Conservation (phyloP, 2,329 filamentous ascomycete genomes). For the Cylindrodendrum hubeiense region DNA sequence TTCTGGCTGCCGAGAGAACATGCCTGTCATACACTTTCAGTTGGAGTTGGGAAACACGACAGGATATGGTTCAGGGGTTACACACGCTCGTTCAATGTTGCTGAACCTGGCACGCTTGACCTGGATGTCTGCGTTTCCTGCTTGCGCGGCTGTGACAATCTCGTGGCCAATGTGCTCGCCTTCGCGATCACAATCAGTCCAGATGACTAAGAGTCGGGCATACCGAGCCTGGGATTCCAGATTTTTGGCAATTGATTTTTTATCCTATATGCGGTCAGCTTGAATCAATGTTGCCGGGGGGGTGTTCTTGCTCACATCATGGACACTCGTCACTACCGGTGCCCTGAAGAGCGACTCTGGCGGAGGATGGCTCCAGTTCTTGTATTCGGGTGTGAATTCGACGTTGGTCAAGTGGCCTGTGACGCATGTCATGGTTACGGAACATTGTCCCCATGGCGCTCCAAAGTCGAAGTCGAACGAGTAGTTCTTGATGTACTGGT, state of each 20-base stretch:
- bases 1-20: constrained; percentile 84
- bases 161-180: constrained; percentile 96
- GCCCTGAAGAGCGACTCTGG: constrained; percentile 86
- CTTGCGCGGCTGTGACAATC: constrained; percentile 83
- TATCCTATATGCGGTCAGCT: constrained; percentile 67
- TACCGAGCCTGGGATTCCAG: constrained; percentile 82
- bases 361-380: constrained; percentile 84
- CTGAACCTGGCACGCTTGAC: constrained; percentile 92
- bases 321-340: constrained; percentile 76
- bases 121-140: constrained; percentile 79
- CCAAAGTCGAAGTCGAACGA: constrained; percentile 91
- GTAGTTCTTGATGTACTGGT: constrained; percentile 93
- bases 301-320: constrained; percentile 65
- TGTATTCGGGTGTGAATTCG: constrained; percentile 81
- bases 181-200: constrained; percentile 98
- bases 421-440: constrained; percentile 94
- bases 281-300: neutral
- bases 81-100: constrained; percentile 92
- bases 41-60: neutral
- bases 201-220: constrained; percentile 87
- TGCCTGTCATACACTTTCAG: constrained; percentile 67
- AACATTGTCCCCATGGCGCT: constrained; percentile 81
- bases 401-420: constrained; percentile 86
- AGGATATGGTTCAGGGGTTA: constrained; percentile 20
- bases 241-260: constrained; percentile 84